A percentile compares a stretch with the other conserved stretches of the same genome.
Conservation (phyloP, 2,329 filamentous ascomycete species). For the Incumbomyces lentus region DNA sequence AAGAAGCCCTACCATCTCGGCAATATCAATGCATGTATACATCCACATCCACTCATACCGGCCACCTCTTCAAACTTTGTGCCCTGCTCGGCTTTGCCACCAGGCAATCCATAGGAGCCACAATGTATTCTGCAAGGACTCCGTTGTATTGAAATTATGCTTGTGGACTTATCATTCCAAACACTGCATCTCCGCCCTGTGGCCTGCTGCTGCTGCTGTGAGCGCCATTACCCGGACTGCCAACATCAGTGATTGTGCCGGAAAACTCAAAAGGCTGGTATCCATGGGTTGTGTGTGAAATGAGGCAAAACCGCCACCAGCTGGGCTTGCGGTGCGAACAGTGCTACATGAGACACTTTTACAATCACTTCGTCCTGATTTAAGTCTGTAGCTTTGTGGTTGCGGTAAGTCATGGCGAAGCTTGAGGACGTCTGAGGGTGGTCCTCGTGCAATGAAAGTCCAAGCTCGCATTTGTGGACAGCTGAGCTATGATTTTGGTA, state of each 20-base stretch:
- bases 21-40: conserved; percentile 7
- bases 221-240: not conserved
- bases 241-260: conserved; percentile 5
- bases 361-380: conserved; percentile 9
- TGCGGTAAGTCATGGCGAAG: conserved; percentile 8
- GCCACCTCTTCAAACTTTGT: conserved; percentile 6
- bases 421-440: conserved; percentile 9
- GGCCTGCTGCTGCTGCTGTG: not conserved
- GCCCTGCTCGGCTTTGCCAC: conserved; percentile 3
- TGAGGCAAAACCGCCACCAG: conserved; percentile 8
- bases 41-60: conserved; percentile 1
- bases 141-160: conserved; percentile 6
- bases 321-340: conserved; percentile 3
- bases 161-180: conserved; percentile 10
- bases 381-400: conserved; percentile 4
- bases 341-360: conserved; percentile 9
- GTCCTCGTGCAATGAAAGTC: conserved; percentile 7
- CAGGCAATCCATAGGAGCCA: conserved; percentile 2
- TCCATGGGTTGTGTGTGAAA: conserved; percentile 10
- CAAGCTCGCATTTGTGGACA: conserved; percentile 10
- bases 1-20: not conserved
- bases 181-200: conserved; percentile 6
- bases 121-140: conserved; percentile 7
- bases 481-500: no score
- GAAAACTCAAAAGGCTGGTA: conserved; percentile 10